Evolutionary conservation across 2,329 filamentous ascomycete genomes (phyloP).

Genomic region (Byssoonygena ceratinophila): DNA sequence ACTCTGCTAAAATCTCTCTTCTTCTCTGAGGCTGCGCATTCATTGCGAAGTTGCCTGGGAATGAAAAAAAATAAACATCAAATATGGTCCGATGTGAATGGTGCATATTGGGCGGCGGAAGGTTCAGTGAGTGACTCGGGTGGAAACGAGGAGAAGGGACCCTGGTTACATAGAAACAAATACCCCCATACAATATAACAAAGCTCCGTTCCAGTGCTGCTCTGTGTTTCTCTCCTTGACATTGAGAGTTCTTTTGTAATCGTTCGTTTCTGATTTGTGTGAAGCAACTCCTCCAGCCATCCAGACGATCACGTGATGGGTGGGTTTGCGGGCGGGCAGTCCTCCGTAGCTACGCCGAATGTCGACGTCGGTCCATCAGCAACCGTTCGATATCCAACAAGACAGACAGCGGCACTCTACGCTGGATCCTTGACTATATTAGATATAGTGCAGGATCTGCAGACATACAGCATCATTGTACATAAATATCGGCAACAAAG

Average conservation of each 20-base stretch:
- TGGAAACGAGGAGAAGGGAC: slow-evolving; percentile 21
- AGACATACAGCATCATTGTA: too few species aligned
- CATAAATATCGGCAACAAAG: too few species aligned
- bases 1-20: too few species aligned
- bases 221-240: too few species aligned
- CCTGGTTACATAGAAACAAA: slow-evolving; percentile 12
- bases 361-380: background rate
- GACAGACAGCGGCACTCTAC: too few species aligned
- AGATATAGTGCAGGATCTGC: too few species aligned
- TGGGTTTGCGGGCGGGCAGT: too few species aligned
- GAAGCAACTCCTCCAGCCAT: too few species aligned
- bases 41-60: background rate
- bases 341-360: background rate
- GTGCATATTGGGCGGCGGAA: slow-evolving; percentile 12
- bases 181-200: slow-evolving; percentile 11
- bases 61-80: slow-evolving; percentile 3
- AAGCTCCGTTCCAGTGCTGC: slow-evolving; percentile 1
- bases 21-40: background rate
- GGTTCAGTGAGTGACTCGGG: slow-evolving; percentile 3
- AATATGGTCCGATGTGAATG: slow-evolving; percentile 6
- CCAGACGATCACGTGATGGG: too few species aligned
- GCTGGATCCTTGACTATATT: too few species aligned
- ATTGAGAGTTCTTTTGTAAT: too few species aligned
- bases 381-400: background rate
- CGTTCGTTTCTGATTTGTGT: too few species aligned